These are phyloP conservation scores for Rhizopogon sp. DNA, from an alignment of 768 basidiomycete species.

Conservation along the genomic window DNA sequence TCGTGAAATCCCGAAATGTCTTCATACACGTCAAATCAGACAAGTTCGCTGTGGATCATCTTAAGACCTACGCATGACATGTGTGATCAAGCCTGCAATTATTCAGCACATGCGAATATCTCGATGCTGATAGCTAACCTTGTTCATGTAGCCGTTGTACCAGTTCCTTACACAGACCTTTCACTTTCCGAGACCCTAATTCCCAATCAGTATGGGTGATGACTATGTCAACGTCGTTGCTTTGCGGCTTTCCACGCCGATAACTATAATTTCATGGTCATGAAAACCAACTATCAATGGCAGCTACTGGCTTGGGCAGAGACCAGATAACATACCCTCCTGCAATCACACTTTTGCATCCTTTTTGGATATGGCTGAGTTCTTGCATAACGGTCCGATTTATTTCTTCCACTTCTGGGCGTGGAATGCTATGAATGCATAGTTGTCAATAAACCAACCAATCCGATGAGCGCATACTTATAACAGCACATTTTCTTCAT, in stretches of 20 bases:
- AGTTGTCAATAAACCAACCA: not conserved
- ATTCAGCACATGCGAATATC: not conserved
- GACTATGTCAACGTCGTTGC: conserved; percentile 88
- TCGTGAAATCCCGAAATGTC: conserved; percentile 59
- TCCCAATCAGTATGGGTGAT: conserved; percentile 63
- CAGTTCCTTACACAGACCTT: conserved; percentile 57
- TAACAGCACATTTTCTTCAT: not conserved
- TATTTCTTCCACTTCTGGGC: conserved; percentile 77
- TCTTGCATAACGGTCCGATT: conserved; percentile 62
- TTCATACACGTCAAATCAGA: conserved; percentile 16
- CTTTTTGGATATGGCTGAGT: conserved; percentile 54
- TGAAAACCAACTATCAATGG: not conserved
- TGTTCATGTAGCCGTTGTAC: conserved; percentile 50
- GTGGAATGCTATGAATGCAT: conserved; percentile 51
- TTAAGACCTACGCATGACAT: conserved; percentile 68
- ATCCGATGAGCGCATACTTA: not conserved
- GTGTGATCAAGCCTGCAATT: conserved; percentile 61
- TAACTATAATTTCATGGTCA: conserved; percentile 44
- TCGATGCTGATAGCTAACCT: conserved; percentile 35
- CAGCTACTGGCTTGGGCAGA: not conserved
- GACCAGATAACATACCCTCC: conserved; percentile 58
- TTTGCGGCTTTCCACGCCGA: conserved; percentile 74
- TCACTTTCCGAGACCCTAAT: conserved; percentile 42
- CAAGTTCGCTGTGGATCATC: not conserved
- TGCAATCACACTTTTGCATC: conserved; percentile 69